A percentile compares a stretch with the other conserved stretches of the same genome.
phyloP scores from a whole-genome alignment of 78 protist species.

The Pelomyxa schiedti region DNA sequence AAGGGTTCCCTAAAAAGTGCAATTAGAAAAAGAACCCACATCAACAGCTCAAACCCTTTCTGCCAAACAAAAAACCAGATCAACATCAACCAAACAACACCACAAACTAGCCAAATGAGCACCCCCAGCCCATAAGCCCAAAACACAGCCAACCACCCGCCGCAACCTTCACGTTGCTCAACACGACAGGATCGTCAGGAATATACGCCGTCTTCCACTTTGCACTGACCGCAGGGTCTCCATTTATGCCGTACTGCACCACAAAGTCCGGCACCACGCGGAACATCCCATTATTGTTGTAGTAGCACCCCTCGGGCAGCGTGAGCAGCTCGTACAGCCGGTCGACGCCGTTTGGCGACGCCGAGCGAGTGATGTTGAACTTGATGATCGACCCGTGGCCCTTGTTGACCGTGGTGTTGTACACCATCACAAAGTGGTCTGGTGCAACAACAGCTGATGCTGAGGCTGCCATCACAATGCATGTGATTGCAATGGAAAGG shows the following conservation, averaged over 20 bases:
- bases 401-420: background rate
- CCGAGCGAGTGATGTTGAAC: slow-evolving; percentile 7
- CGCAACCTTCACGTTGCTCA: slow-evolving; percentile 5
- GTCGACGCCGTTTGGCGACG: slow-evolving; percentile 36
- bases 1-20: too few relatives aligned
- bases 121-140: too few relatives aligned
- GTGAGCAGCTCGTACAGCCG: slow-evolving; percentile 18
- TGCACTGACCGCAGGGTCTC: slow-evolving; percentile 4
- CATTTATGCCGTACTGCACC: slow-evolving; percentile 35
- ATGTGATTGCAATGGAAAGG: too few relatives aligned
- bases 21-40: too few relatives aligned
- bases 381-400: background rate
- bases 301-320: background rate
- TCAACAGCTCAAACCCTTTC: too few relatives aligned
- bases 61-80: too few relatives aligned
- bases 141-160: too few relatives aligned
- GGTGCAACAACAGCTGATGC: too few relatives aligned
- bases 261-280: slow-evolving; percentile 41
- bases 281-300: slow-evolving; percentile 25
- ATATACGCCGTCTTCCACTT: slow-evolving; percentile 1
- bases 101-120: too few relatives aligned
- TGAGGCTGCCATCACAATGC: too few relatives aligned
- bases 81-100: too few relatives aligned
- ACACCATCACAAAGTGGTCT: background rate
- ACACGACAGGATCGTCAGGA: background rate